A percentile compares a stretch with the other conserved stretches of the same genome.
phyloP scores from a whole-genome alignment of 2,329 filamentous ascomycete genomes.

The Simplicillium aogashimaense region DNA sequence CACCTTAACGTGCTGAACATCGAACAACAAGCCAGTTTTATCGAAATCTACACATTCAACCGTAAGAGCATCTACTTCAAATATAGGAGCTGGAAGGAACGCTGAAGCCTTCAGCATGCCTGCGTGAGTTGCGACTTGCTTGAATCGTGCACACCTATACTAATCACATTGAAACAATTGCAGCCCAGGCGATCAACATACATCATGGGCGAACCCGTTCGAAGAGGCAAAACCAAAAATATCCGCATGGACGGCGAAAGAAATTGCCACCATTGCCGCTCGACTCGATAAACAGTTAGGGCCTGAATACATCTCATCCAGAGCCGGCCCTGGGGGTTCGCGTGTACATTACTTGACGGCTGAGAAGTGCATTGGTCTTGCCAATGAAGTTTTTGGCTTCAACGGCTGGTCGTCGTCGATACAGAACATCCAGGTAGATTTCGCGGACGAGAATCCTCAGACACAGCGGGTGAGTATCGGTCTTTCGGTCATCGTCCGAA shows the following conservation, averaged over 20 bases:
- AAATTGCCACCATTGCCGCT: conserved; percentile 80
- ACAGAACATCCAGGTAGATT: conserved; percentile 89
- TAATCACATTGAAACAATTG: conserved; percentile 6
- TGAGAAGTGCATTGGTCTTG: conserved; percentile 91
- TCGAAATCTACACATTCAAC: too few relatives aligned
- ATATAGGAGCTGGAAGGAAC: neutral
- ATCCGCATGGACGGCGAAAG: conserved; percentile 74
- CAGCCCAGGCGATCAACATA: conserved; percentile 60
- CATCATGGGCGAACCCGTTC: conserved; percentile 63
- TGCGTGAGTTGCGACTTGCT: conserved; percentile 24
- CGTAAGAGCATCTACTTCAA: too few relatives aligned
- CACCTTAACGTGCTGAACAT: too few relatives aligned
- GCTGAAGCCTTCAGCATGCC: conserved; percentile 25
- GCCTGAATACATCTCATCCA: conserved; percentile 87
- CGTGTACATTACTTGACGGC: conserved; percentile 93
- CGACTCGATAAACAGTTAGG: conserved; percentile 88
- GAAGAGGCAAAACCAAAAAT: conserved; percentile 60
- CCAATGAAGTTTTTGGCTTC: conserved; percentile 93
- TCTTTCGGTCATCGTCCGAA: conserved; percentile 79
- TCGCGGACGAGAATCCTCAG: conserved; percentile 76
- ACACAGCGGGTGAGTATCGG: conserved; percentile 76
- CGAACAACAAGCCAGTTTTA: too few relatives aligned
- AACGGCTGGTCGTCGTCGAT: conserved; percentile 98
- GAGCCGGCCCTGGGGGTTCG: conserved; percentile 71
- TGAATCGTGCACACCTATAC: conserved; percentile 4